phyloP scores from a whole-genome alignment of 352 stramenopile species.

The Globisporangium nagaii region DNA sequence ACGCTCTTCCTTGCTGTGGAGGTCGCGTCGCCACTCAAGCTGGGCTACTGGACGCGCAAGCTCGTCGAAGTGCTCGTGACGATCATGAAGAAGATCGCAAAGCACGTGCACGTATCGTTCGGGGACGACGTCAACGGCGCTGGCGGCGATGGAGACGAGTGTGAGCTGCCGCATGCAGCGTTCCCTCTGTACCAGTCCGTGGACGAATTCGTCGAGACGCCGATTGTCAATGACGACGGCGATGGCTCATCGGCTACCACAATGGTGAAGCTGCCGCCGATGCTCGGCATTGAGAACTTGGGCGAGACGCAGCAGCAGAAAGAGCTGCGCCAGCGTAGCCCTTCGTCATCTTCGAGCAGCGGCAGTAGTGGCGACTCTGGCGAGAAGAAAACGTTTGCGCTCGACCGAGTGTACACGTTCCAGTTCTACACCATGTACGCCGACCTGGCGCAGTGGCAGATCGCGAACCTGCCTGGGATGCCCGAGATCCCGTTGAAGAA shows the following conservation, averaged over 20 bases:
- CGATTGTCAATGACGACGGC: neutral
- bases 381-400: slow-evolving; percentile 17
- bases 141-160: neutral
- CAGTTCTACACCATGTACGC: slow-evolving; percentile 48
- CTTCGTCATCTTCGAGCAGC: too few relatives aligned
- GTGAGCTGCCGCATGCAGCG: slow-evolving; percentile 39
- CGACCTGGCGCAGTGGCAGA: slow-evolving; percentile 39
- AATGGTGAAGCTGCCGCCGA: slow-evolving; percentile 4
- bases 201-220: slow-evolving; percentile 39
- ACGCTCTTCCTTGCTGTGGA: slow-evolving; percentile 49
- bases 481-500: slow-evolving; percentile 35
- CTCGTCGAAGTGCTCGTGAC: slow-evolving; percentile 30
- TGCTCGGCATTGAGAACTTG: slow-evolving; percentile 28
- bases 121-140: slow-evolving; percentile 8
- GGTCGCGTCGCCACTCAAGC: slow-evolving; percentile 22
- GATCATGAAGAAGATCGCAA: slow-evolving; percentile 30
- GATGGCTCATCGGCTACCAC: neutral
- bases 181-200: slow-evolving; percentile 48
- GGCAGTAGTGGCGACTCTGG: slow-evolving; percentile 11
- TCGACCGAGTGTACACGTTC: slow-evolving; percentile 52
- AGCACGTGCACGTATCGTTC: slow-evolving; percentile 33
- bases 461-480: slow-evolving; percentile 37
- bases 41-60: slow-evolving; percentile 30
- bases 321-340: slow-evolving; percentile 9
- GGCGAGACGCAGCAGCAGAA: slow-evolving; percentile 26